Evolutionary conservation across 1,139 yeast species (phyloP).

Genomic region (Taphrina pruni): DNA sequence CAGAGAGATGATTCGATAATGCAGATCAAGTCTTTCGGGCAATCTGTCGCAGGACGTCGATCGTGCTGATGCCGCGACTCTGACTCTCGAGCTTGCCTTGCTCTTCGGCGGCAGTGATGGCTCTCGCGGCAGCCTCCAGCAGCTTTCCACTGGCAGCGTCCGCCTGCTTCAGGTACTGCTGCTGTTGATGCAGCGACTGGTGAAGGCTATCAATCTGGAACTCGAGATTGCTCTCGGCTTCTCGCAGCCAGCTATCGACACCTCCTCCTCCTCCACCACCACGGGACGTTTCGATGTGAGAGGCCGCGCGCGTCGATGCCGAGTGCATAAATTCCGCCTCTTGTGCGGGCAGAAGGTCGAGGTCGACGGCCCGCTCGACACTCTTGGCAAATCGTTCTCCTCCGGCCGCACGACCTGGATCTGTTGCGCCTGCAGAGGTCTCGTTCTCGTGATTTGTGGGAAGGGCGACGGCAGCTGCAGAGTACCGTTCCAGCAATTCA

Average conservation of each 20-base stretch:
- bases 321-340: constrained; percentile 44
- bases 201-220: constrained; percentile 43
- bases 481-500: background rate
- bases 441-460: background rate
- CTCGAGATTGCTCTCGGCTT: constrained; percentile 42
- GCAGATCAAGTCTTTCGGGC: constrained; percentile 6
- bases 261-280: too few relatives aligned
- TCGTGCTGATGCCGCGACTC: constrained; percentile 43
- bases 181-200: constrained; percentile 43
- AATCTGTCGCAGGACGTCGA: constrained; percentile 42
- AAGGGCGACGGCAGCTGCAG: background rate
- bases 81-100: constrained; percentile 42
- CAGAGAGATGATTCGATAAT: background rate
- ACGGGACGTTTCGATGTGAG: constrained; percentile 24
- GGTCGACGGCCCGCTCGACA: constrained; percentile 26
- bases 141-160: constrained; percentile 43
- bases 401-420: background rate
- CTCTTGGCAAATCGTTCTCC: constrained; percentile 27
- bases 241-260: constrained; percentile 36
- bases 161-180: constrained; percentile 40
- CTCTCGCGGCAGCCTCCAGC: constrained; percentile 42
- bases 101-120: constrained; percentile 35
- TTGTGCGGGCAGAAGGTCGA: constrained; percentile 42
- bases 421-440: background rate
- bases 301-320: constrained; percentile 8